Evolutionary conservation across 345 rosid genomes (phyloP).

Genomic region (Cardiospermum halicacabum): DNA sequence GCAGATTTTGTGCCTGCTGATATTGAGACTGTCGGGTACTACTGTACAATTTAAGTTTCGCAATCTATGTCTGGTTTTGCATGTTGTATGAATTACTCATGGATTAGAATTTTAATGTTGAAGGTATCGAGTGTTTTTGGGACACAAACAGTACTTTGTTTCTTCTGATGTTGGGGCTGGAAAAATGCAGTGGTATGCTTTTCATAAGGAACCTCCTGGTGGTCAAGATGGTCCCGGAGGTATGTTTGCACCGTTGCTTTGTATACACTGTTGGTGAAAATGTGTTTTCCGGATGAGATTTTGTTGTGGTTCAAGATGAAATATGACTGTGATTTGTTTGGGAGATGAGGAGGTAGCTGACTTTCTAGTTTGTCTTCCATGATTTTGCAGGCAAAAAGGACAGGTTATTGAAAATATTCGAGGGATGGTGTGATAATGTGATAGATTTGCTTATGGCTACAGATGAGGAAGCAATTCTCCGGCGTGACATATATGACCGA

Average conservation of each 20-base stretch:
- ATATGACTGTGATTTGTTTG: background rate
- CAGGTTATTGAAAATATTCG: slow-evolving; percentile 75
- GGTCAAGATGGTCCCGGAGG: slow-evolving; percentile 65
- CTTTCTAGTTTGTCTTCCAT: slow-evolving; percentile 6
- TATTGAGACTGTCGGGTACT: slow-evolving; percentile 91
- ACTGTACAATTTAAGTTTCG: slow-evolving; percentile 20
- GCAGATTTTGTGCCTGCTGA: slow-evolving; percentile 90
- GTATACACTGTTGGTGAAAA: slow-evolving; percentile 3
- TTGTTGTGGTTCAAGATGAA: background rate
- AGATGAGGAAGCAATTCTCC: slow-evolving; percentile 71
- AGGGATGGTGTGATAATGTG: slow-evolving; percentile 92
- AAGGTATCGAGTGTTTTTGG: slow-evolving; percentile 89
- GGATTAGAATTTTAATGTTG: slow-evolving; percentile 16
- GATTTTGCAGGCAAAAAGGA: slow-evolving; percentile 62
- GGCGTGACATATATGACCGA: slow-evolving; percentile 87
- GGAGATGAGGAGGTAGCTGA: background rate
- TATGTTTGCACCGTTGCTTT: slow-evolving; percentile 25
- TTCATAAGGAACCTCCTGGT: slow-evolving; percentile 76
- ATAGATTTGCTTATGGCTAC: slow-evolving; percentile 68
- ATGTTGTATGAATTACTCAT: slow-evolving; percentile 9
- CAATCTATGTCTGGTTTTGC: slow-evolving; percentile 8
- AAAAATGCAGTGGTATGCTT: slow-evolving; percentile 99
- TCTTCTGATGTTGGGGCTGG: slow-evolving; percentile 97
- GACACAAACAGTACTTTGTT: slow-evolving; percentile 95
- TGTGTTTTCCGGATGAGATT: background rate